A percentile compares a stretch with the other conserved stretches of the same genome.
Evolutionary conservation across 2,329 filamentous ascomycete species (phyloP).

Genomic region (Aspergillus novofumigatus): DNA sequence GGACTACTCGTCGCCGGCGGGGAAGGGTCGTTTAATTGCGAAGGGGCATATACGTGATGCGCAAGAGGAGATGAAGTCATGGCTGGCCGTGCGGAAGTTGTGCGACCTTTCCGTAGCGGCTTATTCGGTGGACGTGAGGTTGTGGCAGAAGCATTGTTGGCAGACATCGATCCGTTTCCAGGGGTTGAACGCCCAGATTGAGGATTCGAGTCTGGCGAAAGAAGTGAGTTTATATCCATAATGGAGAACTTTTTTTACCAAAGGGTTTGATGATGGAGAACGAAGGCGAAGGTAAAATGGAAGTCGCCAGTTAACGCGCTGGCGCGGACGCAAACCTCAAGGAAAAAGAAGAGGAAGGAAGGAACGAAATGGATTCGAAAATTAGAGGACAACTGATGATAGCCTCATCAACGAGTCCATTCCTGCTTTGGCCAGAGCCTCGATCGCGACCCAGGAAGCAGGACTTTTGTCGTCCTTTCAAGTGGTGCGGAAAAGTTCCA

Average conservation of each 20-base stretch:
- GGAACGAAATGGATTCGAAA: constrained; percentile 2
- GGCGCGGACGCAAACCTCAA: constrained; percentile 7
- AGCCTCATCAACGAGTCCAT: constrained; percentile 34
- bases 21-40: constrained; percentile 35
- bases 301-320: constrained; percentile 7
- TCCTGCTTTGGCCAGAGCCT: constrained; percentile 29
- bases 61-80: constrained; percentile 42
- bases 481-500: not conserved
- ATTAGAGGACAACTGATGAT: constrained; percentile 26
- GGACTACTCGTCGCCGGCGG: constrained; percentile 32
- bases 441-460: constrained; percentile 14
- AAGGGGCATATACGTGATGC: constrained; percentile 38
- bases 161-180: constrained; percentile 22
- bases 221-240: constrained; percentile 47
- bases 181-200: constrained; percentile 34
- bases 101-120: constrained; percentile 33
- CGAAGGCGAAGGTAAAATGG: not conserved
- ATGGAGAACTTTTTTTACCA: constrained; percentile 7
- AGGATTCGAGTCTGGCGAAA: constrained; percentile 42
- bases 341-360: constrained; percentile 1
- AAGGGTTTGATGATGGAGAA: not conserved
- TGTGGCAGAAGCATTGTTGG: constrained; percentile 21
- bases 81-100: constrained; percentile 27
- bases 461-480: not conserved
- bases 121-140: constrained; percentile 32